Percentiles rank a stretch among this genome's conserved stretches.
These are phyloP conservation scores for Kernera saxatilis DNA, from an alignment of 345 rosid species.

Conservation along the genomic window DNA sequence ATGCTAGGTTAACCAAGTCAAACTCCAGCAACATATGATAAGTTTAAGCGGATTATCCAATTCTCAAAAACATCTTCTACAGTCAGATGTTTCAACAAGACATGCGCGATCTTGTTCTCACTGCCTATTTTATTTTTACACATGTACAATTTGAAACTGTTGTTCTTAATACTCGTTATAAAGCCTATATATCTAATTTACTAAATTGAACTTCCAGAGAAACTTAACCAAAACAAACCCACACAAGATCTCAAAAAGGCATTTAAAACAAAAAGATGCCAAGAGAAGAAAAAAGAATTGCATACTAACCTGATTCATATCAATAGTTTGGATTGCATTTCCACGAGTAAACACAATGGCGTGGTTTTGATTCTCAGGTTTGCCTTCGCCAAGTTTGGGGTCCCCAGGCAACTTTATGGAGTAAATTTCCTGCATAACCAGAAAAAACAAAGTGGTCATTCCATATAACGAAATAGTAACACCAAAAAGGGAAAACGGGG, in stretches of 20 bases:
- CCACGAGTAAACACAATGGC: slow-evolving; percentile 96
- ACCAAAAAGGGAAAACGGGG: background rate
- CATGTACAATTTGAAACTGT: background rate
- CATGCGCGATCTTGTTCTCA: background rate
- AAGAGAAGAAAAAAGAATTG: background rate
- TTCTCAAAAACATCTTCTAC: background rate
- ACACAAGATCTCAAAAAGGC: background rate
- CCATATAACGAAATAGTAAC: background rate
- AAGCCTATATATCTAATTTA: slow-evolving; percentile 2
- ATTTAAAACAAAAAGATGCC: background rate
- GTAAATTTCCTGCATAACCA: slow-evolving; percentile 71
- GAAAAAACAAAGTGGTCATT: slow-evolving; percentile 3
- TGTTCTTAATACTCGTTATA: background rate
- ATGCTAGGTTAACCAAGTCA: background rate
- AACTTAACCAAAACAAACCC: slow-evolving; percentile 14
- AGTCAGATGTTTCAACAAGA: background rate
- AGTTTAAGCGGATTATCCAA: background rate
- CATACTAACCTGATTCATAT: slow-evolving; percentile 86
- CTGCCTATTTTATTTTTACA: background rate
- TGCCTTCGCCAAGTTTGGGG: slow-evolving; percentile 98
- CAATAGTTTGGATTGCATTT: slow-evolving; percentile 94
- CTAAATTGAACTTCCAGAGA: background rate
- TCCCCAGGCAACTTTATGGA: slow-evolving; percentile 91
- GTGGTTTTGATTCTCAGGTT: slow-evolving; percentile 99
- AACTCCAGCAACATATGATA: background rate